phyloP scores from a whole-genome alignment of 2,329 filamentous ascomycete species.

The Nothopassalora personata region DNA sequence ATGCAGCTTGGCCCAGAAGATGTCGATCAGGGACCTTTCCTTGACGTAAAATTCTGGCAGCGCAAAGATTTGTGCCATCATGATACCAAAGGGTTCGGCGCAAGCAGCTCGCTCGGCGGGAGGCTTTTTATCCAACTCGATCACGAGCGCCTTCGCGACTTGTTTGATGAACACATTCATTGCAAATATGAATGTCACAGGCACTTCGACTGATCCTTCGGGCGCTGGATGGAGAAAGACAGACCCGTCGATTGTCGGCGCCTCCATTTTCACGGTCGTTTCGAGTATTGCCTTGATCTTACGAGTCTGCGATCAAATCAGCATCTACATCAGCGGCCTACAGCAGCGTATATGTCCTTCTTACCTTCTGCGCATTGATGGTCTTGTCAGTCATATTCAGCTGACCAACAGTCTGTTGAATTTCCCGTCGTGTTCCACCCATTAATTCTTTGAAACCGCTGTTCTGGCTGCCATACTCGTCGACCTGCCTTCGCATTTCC shows the following conservation, averaged over 20 bases:
- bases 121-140: slow-evolving; percentile 27
- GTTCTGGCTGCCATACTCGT: slow-evolving; percentile 43
- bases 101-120: slow-evolving; percentile 34
- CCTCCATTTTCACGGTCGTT: not conserved
- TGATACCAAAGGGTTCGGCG: slow-evolving; percentile 74
- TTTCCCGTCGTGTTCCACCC: slow-evolving; percentile 50
- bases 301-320: not conserved
- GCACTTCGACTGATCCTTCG: slow-evolving; percentile 32
- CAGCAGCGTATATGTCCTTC: slow-evolving; percentile 20
- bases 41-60: slow-evolving; percentile 53
- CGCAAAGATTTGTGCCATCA: slow-evolving; percentile 70
- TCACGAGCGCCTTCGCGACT: slow-evolving; percentile 57
- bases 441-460: slow-evolving; percentile 40
- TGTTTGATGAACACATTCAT: slow-evolving; percentile 72
- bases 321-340: not conserved
- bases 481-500: slow-evolving; percentile 50
- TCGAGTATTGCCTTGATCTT: not conserved
- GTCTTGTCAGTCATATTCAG: slow-evolving; percentile 57
- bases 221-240: slow-evolving; percentile 36
- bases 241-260: not conserved
- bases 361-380: slow-evolving; percentile 55
- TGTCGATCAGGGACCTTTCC: slow-evolving; percentile 70
- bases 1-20: slow-evolving; percentile 82
- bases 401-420: slow-evolving; percentile 67
- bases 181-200: slow-evolving; percentile 58